These are phyloP conservation scores for Neofusicoccum parvum DNA, from an alignment of 2,329 filamentous ascomycete species.

Conservation along the genomic window DNA sequence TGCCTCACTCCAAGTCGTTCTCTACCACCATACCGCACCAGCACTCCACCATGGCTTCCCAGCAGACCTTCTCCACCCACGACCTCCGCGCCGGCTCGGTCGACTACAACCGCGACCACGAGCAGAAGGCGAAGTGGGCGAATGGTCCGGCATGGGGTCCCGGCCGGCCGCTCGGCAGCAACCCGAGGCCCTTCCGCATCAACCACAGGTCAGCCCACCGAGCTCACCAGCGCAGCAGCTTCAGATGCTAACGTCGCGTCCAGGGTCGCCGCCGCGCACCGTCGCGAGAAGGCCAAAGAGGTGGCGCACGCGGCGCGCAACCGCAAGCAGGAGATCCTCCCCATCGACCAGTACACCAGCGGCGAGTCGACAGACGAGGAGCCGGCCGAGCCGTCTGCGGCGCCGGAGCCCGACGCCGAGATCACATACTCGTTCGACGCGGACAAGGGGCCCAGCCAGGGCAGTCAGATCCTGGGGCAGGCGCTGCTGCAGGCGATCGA, in stretches of 20 bases:
- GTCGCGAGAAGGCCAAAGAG: conserved; percentile 18
- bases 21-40: conserved; percentile 24
- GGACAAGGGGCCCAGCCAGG: conserved; percentile 51
- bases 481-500: conserved; percentile 61
- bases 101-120: conserved; percentile 54
- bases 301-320: conserved; percentile 25
- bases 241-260: background rate
- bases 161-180: conserved; percentile 36
- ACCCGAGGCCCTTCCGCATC: conserved; percentile 40
- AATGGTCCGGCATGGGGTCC: conserved; percentile 46
- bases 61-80: conserved; percentile 49
- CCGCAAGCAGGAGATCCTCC: conserved; percentile 42
- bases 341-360: conserved; percentile 30
- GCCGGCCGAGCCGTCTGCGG: conserved; percentile 46
- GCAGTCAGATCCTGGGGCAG: conserved; percentile 59
- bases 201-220: conserved; percentile 7
- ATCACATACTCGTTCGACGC: conserved; percentile 59
- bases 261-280: conserved; percentile 7
- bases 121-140: conserved; percentile 55
- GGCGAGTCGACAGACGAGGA: conserved; percentile 49
- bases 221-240: too few relatives aligned
- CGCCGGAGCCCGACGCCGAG: conserved; percentile 50
- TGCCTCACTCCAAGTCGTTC: conserved; percentile 24
- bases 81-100: conserved; percentile 59
- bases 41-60: conserved; percentile 45